phyloP scores from a whole-genome alignment of 2,329 filamentous ascomycete species.

The Grosmannia clavigera region DNA sequence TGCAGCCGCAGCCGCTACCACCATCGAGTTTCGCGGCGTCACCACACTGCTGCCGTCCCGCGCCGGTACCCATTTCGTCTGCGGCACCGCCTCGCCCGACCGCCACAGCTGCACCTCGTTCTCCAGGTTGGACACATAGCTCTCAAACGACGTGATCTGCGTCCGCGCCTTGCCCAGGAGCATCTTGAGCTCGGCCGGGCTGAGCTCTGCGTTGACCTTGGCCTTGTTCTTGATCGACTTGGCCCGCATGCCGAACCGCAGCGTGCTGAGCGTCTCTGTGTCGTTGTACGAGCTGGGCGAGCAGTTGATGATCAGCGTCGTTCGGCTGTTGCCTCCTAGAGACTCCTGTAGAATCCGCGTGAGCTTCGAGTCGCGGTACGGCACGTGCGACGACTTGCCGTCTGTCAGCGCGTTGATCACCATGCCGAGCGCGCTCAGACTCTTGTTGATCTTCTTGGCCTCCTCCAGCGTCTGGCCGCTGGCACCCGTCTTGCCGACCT shows the following conservation, averaged over 20 bases:
- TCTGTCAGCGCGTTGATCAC: slow-evolving; percentile 97
- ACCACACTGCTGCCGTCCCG: slow-evolving; percentile 22
- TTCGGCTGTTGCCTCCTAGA: slow-evolving; percentile 91
- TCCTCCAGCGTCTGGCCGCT: slow-evolving; percentile 96
- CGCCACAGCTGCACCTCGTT: slow-evolving; percentile 81
- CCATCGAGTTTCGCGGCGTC: slow-evolving; percentile 42
- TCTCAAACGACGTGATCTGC: slow-evolving; percentile 79
- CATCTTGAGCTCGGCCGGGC: slow-evolving; percentile 85
- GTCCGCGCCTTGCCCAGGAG: slow-evolving; percentile 85
- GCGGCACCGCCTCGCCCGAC: slow-evolving; percentile 74
- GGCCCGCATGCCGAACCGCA: slow-evolving; percentile 89
- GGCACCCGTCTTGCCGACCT: slow-evolving; percentile 95
- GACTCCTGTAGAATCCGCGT: slow-evolving; percentile 96
- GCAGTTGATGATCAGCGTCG: slow-evolving; percentile 97
- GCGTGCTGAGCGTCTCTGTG: slow-evolving; percentile 79
- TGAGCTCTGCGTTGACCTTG: slow-evolving; percentile 97
- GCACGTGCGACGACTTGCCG: slow-evolving; percentile 90
- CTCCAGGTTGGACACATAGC: slow-evolving; percentile 73
- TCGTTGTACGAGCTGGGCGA: slow-evolving; percentile 99
- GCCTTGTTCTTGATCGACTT: slow-evolving; percentile 99
- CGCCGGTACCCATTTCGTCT: slow-evolving; percentile 70
- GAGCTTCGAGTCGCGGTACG: slow-evolving; percentile 95
- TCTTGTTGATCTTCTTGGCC: slow-evolving; percentile 99
- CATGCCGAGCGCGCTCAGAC: slow-evolving; percentile 94
- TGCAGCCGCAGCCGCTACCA: slow-evolving; percentile 27